Evolutionary conservation across 192 early-diverging fungal genomes (phyloP).

Genomic region (Dimargaris xerosporica): DNA sequence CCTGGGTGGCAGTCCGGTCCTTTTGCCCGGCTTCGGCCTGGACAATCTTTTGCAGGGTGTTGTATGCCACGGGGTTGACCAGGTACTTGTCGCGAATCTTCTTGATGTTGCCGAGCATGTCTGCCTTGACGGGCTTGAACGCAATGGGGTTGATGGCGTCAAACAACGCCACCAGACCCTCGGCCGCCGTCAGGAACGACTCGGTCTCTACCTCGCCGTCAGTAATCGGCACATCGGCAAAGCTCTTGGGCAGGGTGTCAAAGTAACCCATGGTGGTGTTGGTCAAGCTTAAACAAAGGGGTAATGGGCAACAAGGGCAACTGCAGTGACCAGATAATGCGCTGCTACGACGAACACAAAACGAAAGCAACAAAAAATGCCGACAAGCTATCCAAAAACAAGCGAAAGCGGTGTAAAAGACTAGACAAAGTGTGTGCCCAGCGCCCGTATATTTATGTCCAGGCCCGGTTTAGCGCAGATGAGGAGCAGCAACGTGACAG

Average conservation of each 20-base stretch:
- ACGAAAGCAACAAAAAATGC: no score
- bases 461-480: no score
- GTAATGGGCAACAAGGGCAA: no score
- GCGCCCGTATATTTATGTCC: no score
- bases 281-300: no score
- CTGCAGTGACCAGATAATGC: no score
- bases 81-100: constrained; percentile 53
- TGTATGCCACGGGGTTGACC: constrained; percentile 43
- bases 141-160: constrained; percentile 54
- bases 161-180: constrained; percentile 60
- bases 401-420: no score
- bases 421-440: no score
- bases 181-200: constrained; percentile 62
- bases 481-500: no score
- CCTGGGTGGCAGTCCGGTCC: constrained; percentile 76
- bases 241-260: constrained; percentile 44
- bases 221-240: constrained; percentile 42
- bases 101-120: constrained; percentile 84
- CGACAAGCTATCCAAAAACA: no score
- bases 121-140: constrained; percentile 74
- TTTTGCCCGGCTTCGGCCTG: constrained; percentile 56
- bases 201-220: constrained; percentile 55
- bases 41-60: constrained; percentile 73
- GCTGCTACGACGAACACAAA: no score
- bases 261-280: constrained; percentile 44